phyloP scores from a whole-genome alignment of 768 basidiomycete genomes.

The Rhodosporidiobolus sp. region DNA sequence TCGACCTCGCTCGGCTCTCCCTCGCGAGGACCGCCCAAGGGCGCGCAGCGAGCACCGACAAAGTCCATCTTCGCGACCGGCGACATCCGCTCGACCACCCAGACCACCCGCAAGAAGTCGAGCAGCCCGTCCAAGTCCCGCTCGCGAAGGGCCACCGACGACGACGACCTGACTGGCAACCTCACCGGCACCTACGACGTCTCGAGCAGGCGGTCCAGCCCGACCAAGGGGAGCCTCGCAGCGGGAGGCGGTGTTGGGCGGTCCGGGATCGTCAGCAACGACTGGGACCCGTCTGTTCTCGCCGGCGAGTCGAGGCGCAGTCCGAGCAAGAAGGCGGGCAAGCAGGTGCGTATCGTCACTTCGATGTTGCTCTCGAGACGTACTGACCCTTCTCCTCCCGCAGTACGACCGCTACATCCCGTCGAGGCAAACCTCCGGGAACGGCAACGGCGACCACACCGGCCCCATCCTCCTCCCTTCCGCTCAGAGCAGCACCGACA shows the following conservation, averaged over 20 bases:
- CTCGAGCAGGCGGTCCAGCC: slow-evolving; percentile 19
- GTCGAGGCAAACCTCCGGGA: slow-evolving; percentile 16
- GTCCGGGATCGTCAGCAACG: slow-evolving; percentile 23
- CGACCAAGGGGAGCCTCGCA: slow-evolving; percentile 13
- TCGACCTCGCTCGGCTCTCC: slow-evolving; percentile 25
- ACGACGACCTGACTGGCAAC: slow-evolving; percentile 19
- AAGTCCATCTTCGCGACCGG: slow-evolving; percentile 1
- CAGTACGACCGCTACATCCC: slow-evolving; percentile 43
- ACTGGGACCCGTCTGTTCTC: slow-evolving; percentile 8
- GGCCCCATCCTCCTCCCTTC: slow-evolving; percentile 34
- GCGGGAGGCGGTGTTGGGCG: slow-evolving; percentile 4
- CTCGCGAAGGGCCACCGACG: neutral
- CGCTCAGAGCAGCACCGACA: neutral
- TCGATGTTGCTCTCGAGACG: neutral
- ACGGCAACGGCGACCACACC: slow-evolving; percentile 35
- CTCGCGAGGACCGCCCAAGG: neutral
- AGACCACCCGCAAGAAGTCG: slow-evolving; percentile 32
- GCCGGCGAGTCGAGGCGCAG: slow-evolving; percentile 28
- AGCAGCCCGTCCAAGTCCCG: slow-evolving; percentile 18
- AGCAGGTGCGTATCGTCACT: neutral
- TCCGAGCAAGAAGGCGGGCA: slow-evolving; percentile 16
- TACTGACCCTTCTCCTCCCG: neutral
- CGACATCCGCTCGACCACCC: slow-evolving; percentile 9
- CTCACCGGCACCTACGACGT: slow-evolving; percentile 16
- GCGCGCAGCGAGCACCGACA: neutral